Evolutionary conservation across 1,284 basidiomycete genomes (phyloP).

Genomic region (Laetiporus sulphureus): DNA sequence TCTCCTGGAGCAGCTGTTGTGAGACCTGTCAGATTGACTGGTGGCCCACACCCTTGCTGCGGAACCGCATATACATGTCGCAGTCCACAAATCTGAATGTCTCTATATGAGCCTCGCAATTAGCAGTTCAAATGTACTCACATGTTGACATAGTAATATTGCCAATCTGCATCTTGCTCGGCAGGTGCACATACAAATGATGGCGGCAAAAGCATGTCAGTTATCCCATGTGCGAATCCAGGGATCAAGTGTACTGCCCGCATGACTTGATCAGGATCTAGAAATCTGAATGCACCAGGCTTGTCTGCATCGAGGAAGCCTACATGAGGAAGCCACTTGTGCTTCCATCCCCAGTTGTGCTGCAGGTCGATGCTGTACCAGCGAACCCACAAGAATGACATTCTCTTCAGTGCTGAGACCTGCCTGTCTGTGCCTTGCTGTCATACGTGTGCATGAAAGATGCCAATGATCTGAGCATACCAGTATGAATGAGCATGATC

Average conservation of each 20-base stretch:
- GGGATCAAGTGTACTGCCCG: slow-evolving; percentile 31
- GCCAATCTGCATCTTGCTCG: slow-evolving; percentile 25
- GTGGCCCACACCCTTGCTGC: no score
- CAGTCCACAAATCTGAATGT: no score
- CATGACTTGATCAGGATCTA: slow-evolving; percentile 30
- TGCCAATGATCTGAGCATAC: slow-evolving; percentile 13
- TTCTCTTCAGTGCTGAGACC: no score
- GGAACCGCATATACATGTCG: no score
- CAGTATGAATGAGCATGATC: slow-evolving; percentile 14
- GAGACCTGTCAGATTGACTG: no score
- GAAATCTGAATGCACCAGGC: slow-evolving; percentile 30
- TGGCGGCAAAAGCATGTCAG: slow-evolving; percentile 3
- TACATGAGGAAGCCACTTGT: not conserved
- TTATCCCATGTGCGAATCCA: slow-evolving; percentile 22
- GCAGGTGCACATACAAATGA: slow-evolving; percentile 1
- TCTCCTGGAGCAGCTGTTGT: no score
- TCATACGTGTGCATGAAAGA: slow-evolving; percentile 22
- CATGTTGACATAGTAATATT: slow-evolving; percentile 29
- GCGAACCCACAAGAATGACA: slow-evolving; percentile 16
- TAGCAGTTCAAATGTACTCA: slow-evolving; percentile 23
- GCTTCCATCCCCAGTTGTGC: not conserved
- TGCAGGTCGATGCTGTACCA: not conserved
- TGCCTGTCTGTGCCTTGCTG: slow-evolving; percentile 1
- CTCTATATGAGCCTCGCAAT: no score
- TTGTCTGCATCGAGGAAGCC: slow-evolving; percentile 16